A percentile compares a stretch with the other conserved stretches of the same genome.
phyloP scores from a whole-genome alignment of 345 rosid species.

The Streptanthus diversifolius region DNA sequence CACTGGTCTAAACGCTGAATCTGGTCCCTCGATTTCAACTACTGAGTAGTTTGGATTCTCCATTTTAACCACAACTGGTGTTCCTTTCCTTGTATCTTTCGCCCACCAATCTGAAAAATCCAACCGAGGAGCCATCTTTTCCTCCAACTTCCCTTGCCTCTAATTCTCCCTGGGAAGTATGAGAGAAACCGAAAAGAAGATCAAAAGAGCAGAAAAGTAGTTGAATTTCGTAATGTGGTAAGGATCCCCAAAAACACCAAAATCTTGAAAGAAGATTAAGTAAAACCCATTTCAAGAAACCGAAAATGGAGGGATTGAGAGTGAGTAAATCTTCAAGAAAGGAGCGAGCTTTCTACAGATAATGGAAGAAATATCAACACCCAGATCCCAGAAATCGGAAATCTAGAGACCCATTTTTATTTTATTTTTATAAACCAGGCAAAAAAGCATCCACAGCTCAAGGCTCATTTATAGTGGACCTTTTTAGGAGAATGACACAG shows the following conservation, averaged over 20 bases:
- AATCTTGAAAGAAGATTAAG: slow-evolving; percentile 19
- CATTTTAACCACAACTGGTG: slow-evolving; percentile 87
- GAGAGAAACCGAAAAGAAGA: neutral
- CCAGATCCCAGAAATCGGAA: slow-evolving; percentile 48
- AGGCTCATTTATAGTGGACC: slow-evolving; percentile 38
- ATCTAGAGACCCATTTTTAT: slow-evolving; percentile 32
- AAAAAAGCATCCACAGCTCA: slow-evolving; percentile 38
- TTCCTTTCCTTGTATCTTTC: slow-evolving; percentile 59
- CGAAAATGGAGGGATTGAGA: slow-evolving; percentile 6
- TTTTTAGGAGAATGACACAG: slow-evolving; percentile 32
- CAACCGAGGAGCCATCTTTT: slow-evolving; percentile 61
- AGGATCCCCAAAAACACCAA: slow-evolving; percentile 17
- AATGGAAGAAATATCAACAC: slow-evolving; percentile 23
- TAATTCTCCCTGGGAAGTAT: neutral
- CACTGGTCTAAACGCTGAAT: slow-evolving; percentile 73
- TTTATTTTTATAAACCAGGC: slow-evolving; percentile 13
- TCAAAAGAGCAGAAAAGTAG: neutral
- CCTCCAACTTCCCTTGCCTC: neutral
- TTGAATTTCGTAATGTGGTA: slow-evolving; percentile 22
- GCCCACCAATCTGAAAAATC: slow-evolving; percentile 73
- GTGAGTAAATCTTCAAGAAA: slow-evolving; percentile 24
- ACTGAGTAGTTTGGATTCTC: slow-evolving; percentile 80
- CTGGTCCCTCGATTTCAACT: slow-evolving; percentile 84
- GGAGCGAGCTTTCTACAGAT: slow-evolving; percentile 18
- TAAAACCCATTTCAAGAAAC: slow-evolving; percentile 26